Evolutionary conservation across 1,284 basidiomycete genomes (phyloP).

Genomic region (Inonotus hispidus): DNA sequence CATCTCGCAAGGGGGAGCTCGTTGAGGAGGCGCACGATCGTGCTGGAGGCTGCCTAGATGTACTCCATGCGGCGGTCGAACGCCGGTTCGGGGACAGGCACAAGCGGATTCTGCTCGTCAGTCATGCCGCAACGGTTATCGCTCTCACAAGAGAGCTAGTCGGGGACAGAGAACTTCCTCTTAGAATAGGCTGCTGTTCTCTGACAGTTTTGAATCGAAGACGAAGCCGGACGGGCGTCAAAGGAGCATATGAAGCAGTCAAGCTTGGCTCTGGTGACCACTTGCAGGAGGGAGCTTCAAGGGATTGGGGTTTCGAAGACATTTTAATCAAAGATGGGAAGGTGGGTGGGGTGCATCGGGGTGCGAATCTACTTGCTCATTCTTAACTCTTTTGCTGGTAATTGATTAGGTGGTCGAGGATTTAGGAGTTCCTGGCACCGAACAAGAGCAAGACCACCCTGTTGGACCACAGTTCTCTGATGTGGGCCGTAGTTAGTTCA

Average conservation of each 20-base stretch:
- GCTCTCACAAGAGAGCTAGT: constrained; percentile 60
- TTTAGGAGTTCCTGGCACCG: constrained; percentile 54
- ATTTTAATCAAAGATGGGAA: constrained; percentile 47
- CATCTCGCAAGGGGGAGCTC: constrained; percentile 68
- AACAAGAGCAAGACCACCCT: constrained; percentile 49
- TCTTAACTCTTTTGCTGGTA: not conserved
- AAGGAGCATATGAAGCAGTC: constrained; percentile 43
- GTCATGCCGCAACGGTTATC: constrained; percentile 77
- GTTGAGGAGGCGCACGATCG: constrained; percentile 62
- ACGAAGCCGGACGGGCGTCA: constrained; percentile 21
- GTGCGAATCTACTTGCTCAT: not conserved
- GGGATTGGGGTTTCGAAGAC: constrained; percentile 81
- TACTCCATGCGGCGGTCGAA: constrained; percentile 48
- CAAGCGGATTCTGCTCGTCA: constrained; percentile 58
- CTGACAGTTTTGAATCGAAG: constrained; percentile 45
- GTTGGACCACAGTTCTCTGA: constrained; percentile 46
- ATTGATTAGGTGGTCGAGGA: constrained; percentile 53
- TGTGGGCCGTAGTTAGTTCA: constrained; percentile 24
- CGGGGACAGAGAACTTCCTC: constrained; percentile 42
- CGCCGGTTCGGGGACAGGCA: constrained; percentile 38
- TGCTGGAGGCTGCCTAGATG: constrained; percentile 43
- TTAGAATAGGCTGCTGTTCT: constrained; percentile 68
- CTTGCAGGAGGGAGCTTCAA: constrained; percentile 52
- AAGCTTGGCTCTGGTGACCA: constrained; percentile 52
- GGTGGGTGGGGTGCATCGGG: constrained; percentile 28